Evolutionary conservation across 371 early-diverging fungal species (phyloP).

Genomic region (Batrachochytrium dendrobatidis): DNA sequence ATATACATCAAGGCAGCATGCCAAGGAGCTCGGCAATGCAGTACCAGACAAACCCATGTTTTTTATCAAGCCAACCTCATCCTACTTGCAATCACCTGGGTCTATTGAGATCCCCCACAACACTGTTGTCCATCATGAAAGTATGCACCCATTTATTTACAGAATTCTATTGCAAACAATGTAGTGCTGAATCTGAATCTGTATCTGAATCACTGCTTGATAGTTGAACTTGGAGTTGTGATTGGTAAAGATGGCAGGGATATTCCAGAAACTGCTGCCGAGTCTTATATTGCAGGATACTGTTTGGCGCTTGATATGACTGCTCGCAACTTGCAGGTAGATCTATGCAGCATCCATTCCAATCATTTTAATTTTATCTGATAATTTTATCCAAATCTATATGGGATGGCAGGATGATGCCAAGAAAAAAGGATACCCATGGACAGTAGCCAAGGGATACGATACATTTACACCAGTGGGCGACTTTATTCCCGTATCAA

Average conservation of each 20-base stretch:
- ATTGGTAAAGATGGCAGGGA: slow-evolving; percentile 80
- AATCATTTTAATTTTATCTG: neutral
- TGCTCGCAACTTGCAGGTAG: slow-evolving; percentile 73
- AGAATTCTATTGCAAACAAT: neutral
- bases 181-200: neutral
- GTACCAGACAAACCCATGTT: slow-evolving; percentile 84
- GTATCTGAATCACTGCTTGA: neutral
- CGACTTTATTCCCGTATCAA: slow-evolving; percentile 68
- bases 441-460: slow-evolving; percentile 91
- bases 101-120: slow-evolving; percentile 75
- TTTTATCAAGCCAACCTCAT: slow-evolving; percentile 91
- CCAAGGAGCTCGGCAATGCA: slow-evolving; percentile 85
- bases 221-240: slow-evolving; percentile 87
- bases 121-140: slow-evolving; percentile 83
- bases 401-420: slow-evolving; percentile 53
- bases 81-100: slow-evolving; percentile 62
- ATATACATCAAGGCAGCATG: slow-evolving; percentile 44
- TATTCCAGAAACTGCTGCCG: slow-evolving; percentile 30
- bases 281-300: slow-evolving; percentile 55
- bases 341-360: neutral
- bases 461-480: slow-evolving; percentile 92
- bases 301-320: slow-evolving; percentile 89
- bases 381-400: neutral
- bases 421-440: slow-evolving; percentile 75
- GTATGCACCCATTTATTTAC: slow-evolving; percentile 24